Conservation (phyloP, 768 basidiomycete genomes). For the Rickenella mellea region DNA sequence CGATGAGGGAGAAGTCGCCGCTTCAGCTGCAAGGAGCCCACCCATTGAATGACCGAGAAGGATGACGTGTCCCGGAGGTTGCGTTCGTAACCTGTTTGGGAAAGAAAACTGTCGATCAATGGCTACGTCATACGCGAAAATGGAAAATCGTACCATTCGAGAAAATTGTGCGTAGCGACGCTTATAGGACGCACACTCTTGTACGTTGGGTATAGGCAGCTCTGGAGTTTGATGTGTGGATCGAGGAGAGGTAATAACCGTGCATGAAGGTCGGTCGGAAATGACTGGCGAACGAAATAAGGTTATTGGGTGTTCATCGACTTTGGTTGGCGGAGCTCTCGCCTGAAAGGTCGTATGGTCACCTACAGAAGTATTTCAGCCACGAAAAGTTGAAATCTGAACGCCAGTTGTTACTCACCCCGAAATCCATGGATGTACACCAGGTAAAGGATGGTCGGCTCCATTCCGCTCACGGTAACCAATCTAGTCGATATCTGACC, state of each 20-base stretch:
- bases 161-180: conserved; percentile 39
- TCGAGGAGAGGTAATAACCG: conserved; percentile 23
- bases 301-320: background rate
- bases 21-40: conserved; percentile 48
- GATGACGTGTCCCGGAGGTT: conserved; percentile 46
- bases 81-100: conserved; percentile 37
- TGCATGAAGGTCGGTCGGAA: conserved; percentile 45
- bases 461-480: too few species aligned
- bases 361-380: conserved; percentile 21
- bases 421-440: conserved; percentile 52
- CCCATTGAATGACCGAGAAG: conserved; percentile 54
- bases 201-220: conserved; percentile 51
- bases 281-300: conserved; percentile 27
- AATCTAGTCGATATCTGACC: too few species aligned
- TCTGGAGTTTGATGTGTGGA: conserved; percentile 26
- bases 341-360: conserved; percentile 53
- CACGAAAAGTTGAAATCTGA: background rate
- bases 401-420: conserved; percentile 23
- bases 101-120: too few species aligned
- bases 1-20: conserved; percentile 31
- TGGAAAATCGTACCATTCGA: conserved; percentile 36
- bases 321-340: conserved; percentile 5
- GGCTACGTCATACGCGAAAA: background rate
- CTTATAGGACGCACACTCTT: conserved; percentile 46
- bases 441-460: conserved; percentile 31